These are phyloP conservation scores for Oryza longistaminata DNA, from an alignment of 176 grass and related monocot genomes.

Conservation along the genomic window DNA sequence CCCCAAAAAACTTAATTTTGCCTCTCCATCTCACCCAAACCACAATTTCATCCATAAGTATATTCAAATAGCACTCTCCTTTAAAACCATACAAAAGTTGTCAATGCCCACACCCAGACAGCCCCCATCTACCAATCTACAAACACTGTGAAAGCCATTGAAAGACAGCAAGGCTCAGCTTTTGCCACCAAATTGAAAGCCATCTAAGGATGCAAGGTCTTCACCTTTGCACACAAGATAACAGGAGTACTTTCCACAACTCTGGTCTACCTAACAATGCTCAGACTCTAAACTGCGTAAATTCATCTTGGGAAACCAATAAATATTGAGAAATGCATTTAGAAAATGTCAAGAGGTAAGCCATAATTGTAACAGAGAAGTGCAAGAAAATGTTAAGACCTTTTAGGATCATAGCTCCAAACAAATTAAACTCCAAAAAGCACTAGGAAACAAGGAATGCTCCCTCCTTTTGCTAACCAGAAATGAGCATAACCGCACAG, in stretches of 20 bases:
- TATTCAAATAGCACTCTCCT: not conserved
- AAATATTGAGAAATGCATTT: not conserved
- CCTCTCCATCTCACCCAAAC: not conserved
- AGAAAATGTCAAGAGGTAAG: not conserved
- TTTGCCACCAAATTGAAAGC: not conserved
- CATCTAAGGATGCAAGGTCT: not conserved
- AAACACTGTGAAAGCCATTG: not conserved
- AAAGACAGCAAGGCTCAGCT: not conserved
- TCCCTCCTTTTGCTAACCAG: not conserved
- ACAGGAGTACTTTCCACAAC: not conserved
- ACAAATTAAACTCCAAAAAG: slow-evolving; percentile 7
- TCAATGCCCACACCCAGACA: not conserved
- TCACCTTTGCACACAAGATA: not conserved
- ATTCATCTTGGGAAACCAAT: not conserved
- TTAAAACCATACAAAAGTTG: not conserved
- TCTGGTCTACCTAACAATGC: not conserved
- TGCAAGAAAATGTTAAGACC: not conserved
- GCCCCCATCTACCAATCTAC: not conserved
- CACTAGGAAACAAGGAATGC: not conserved
- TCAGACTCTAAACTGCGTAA: not conserved
- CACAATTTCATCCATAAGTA: not conserved
- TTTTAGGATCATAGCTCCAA: not conserved
- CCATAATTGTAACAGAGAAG: not conserved
- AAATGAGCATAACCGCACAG: not conserved
- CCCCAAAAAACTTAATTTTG: not conserved